These are phyloP conservation scores for Haematococcus lacustris DNA, from an alignment of 139 green algal genomes.

Conservation along the genomic window DNA sequence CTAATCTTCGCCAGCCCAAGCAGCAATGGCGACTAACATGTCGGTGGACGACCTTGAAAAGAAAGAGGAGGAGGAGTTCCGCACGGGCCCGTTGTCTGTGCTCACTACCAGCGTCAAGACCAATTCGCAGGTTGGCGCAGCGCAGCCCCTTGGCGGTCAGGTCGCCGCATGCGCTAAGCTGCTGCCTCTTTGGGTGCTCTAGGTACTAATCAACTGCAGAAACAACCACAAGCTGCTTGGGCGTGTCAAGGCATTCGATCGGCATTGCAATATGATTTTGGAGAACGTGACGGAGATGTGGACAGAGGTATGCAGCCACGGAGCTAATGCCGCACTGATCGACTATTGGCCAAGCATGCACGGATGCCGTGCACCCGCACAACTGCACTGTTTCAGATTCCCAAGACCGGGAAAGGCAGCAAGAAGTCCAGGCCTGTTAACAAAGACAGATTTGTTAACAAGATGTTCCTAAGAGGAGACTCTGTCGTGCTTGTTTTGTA, in stretches of 20 bases:
- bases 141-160: neutral
- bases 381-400: constrained; percentile 50
- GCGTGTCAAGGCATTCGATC: constrained; percentile 96
- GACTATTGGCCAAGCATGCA: too few relatives aligned
- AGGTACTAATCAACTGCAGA: constrained; percentile 97
- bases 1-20: too few relatives aligned
- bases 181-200: constrained; percentile 20
- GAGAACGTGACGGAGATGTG: constrained; percentile 99
- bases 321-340: neutral
- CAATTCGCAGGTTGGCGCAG: constrained; percentile 78
- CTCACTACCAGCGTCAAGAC: constrained; percentile 92
- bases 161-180: too few relatives aligned
- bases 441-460: constrained; percentile 96
- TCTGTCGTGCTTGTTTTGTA: constrained; percentile 94
- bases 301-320: constrained; percentile 76
- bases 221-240: constrained; percentile 98
- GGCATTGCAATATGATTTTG: constrained; percentile 99
- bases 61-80: constrained; percentile 87
- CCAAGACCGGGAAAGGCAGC: constrained; percentile 82
- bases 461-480: constrained; percentile 97
- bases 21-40: constrained; percentile 29
- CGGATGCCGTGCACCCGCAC: neutral
- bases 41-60: constrained; percentile 83
- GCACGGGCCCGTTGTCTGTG: constrained; percentile 87
- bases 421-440: constrained; percentile 88